phyloP scores from a whole-genome alignment of 2,329 filamentous ascomycete genomes.

The Trichophyton schoenleinii region DNA sequence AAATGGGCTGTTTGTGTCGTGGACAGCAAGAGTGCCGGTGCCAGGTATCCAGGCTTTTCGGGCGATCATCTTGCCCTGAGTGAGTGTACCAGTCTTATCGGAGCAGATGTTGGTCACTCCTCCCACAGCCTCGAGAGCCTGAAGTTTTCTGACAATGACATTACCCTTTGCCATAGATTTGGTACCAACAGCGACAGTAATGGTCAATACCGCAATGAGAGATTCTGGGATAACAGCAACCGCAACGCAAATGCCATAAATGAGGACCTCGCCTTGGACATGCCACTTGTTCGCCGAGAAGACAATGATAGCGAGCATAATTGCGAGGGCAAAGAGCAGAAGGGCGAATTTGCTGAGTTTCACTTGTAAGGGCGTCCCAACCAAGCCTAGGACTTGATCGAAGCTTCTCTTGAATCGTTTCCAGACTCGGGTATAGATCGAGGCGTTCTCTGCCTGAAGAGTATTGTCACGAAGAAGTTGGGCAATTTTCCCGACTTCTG shows the following conservation, averaged over 20 bases:
- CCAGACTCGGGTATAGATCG: constrained; percentile 31
- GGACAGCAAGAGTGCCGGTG: constrained; percentile 40
- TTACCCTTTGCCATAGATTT: constrained; percentile 40
- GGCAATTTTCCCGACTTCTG: constrained; percentile 51
- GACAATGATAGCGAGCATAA: constrained; percentile 52
- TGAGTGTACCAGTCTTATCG: constrained; percentile 42
- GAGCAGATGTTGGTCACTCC: constrained; percentile 42
- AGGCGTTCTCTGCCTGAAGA: constrained; percentile 33
- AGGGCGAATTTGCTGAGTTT: constrained; percentile 53
- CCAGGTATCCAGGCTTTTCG: constrained; percentile 41
- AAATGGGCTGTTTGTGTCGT: constrained; percentile 38
- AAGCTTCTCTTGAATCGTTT: constrained; percentile 31
- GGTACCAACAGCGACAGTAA: constrained; percentile 48
- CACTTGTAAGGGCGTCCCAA: constrained; percentile 52
- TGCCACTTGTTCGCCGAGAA: constrained; percentile 48
- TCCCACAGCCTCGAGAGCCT: constrained; percentile 43
- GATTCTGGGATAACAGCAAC: constrained; percentile 46
- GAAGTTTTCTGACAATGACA: constrained; percentile 41
- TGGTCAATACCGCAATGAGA: constrained; percentile 49
- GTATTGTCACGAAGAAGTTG: constrained; percentile 44
- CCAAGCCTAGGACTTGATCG: constrained; percentile 30
- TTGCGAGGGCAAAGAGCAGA: constrained; percentile 48
- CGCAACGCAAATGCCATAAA: constrained; percentile 43
- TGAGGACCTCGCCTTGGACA: constrained; percentile 42
- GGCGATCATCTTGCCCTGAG: constrained; percentile 46